Conservation (phyloP, 1,139 yeast genomes). For the Yamadazyma friedrichii region DNA sequence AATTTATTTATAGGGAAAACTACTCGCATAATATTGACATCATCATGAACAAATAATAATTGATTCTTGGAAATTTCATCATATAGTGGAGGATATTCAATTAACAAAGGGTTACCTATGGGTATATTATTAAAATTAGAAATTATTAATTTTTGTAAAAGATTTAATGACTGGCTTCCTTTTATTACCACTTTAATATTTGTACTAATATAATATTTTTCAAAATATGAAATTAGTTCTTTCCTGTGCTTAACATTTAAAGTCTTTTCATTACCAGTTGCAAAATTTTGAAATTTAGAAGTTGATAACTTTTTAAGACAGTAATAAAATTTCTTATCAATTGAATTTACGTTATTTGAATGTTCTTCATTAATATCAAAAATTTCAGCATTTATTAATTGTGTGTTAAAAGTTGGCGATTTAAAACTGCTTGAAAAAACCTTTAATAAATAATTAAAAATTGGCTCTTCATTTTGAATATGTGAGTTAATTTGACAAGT, state of each 20-base stretch:
- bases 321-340: slow-evolving; percentile 53
- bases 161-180: slow-evolving; percentile 63
- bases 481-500: slow-evolving; percentile 3
- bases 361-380: slow-evolving; percentile 67
- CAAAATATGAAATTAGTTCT: slow-evolving; percentile 26
- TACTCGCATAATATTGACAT: slow-evolving; percentile 26
- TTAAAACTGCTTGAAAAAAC: slow-evolving; percentile 53
- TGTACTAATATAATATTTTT: slow-evolving; percentile 27
- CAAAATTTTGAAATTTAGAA: slow-evolving; percentile 46
- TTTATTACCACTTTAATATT: slow-evolving; percentile 57
- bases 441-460: slow-evolving; percentile 44
- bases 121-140: slow-evolving; percentile 35
- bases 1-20: slow-evolving; percentile 33
- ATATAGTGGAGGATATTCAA: neutral
- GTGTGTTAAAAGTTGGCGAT: slow-evolving; percentile 48
- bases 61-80: neutral
- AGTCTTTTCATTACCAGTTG: slow-evolving; percentile 44
- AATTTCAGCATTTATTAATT: slow-evolving; percentile 48
- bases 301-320: slow-evolving; percentile 47
- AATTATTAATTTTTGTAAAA: slow-evolving; percentile 50
- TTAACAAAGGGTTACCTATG: neutral
- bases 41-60: neutral
- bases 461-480: slow-evolving; percentile 22
- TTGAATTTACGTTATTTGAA: slow-evolving; percentile 40
- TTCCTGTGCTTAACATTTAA: slow-evolving; percentile 23